These are phyloP conservation scores for Penicillium sp. DNA, from an alignment of 2,329 filamentous ascomycete species.

Conservation along the genomic window DNA sequence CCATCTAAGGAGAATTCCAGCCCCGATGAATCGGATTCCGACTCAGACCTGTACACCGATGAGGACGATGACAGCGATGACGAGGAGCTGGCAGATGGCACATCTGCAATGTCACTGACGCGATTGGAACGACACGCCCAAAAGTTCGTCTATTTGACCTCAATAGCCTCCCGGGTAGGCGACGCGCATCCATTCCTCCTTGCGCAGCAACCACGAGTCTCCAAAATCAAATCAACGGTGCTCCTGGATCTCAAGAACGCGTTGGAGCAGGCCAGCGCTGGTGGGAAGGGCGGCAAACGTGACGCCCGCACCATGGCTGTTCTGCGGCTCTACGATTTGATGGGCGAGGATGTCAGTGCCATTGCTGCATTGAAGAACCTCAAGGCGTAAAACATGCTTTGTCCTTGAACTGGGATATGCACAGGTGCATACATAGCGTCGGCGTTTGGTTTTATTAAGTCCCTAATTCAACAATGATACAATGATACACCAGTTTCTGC, in stretches of 20 bases:
- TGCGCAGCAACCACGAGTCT: conserved; percentile 58
- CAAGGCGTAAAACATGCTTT: conserved; percentile 30
- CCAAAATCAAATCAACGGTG: conserved; percentile 62
- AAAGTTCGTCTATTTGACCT: conserved; percentile 60
- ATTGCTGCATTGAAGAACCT: conserved; percentile 57
- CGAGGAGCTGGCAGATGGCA: conserved; percentile 43
- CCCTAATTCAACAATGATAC: conserved; percentile 35
- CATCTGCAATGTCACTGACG: conserved; percentile 40
- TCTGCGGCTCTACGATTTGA: conserved; percentile 61
- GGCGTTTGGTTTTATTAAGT: conserved; percentile 43
- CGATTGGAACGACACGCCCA: conserved; percentile 58
- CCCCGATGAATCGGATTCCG: conserved; percentile 31
- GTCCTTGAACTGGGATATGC: conserved; percentile 1
- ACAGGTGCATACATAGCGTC: conserved; percentile 42
- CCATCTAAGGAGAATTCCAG: conserved; percentile 19
- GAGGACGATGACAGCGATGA: conserved; percentile 41
- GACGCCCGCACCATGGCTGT: conserved; percentile 55
- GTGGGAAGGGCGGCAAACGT: conserved; percentile 34
- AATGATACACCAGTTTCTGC: conserved; percentile 45
- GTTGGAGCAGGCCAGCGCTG: conserved; percentile 57
- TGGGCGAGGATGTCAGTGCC: conserved; percentile 63
- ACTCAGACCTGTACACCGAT: conserved; percentile 38
- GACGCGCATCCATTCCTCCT: conserved; percentile 64
- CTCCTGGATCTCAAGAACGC: conserved; percentile 66
- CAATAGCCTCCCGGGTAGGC: conserved; percentile 54